Evolutionary conservation across 1,284 basidiomycete genomes (phyloP).

Genomic region (Apiotrichum mycotoxinovorans): DNA sequence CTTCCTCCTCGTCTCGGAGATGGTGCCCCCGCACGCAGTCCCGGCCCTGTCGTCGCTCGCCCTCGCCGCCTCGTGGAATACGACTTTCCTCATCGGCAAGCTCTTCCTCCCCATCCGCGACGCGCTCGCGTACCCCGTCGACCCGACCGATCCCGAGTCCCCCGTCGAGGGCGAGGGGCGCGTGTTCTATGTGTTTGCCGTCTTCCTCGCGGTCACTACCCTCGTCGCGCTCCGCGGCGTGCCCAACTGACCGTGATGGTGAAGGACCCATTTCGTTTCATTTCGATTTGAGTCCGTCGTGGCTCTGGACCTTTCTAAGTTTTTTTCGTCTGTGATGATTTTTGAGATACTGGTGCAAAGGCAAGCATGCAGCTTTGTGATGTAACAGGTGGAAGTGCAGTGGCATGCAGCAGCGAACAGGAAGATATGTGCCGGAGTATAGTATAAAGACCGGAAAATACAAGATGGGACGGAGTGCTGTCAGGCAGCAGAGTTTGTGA

Average conservation of each 20-base stretch:
- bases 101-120: conserved; percentile 78
- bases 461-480: too few relatives aligned
- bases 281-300: too few relatives aligned
- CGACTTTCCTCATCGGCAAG: conserved; percentile 76
- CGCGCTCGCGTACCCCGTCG: conserved; percentile 51
- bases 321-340: too few relatives aligned
- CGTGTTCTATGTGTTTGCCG: conserved; percentile 76
- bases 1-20: conserved; percentile 87
- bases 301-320: too few relatives aligned
- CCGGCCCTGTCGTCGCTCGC: conserved; percentile 78
- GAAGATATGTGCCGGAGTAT: too few relatives aligned
- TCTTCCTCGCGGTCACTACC: conserved; percentile 26
- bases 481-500: too few relatives aligned
- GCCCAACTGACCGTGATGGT: conserved; percentile 1
- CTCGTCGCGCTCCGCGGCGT: conserved; percentile 31
- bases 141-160: conserved; percentile 44
- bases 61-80: conserved; percentile 79
- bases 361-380: too few relatives aligned
- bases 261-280: too few relatives aligned
- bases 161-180: conserved; percentile 61
- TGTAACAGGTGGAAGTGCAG: too few relatives aligned
- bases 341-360: too few relatives aligned
- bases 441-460: too few relatives aligned
- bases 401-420: too few relatives aligned
- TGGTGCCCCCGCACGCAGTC: conserved; percentile 76